A percentile compares a stretch with the other conserved stretches of the same genome.
These are phyloP conservation scores for Neofusicoccum parvum DNA, from an alignment of 2,329 filamentous ascomycete species.

Conservation along the genomic window DNA sequence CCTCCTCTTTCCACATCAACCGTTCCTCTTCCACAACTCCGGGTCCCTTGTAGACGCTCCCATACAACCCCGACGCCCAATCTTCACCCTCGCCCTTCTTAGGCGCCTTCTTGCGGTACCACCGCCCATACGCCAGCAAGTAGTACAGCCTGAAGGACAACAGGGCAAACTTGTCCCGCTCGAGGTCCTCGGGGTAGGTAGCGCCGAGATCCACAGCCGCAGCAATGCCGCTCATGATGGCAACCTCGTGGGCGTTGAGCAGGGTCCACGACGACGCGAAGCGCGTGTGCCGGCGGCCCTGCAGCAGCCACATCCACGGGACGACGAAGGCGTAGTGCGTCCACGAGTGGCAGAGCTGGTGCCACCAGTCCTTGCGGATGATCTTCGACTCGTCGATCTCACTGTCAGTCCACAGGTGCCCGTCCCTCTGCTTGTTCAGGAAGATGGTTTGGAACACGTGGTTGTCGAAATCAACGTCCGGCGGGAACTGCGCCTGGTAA, in stretches of 20 bases:
- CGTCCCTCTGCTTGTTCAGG: conserved; percentile 59
- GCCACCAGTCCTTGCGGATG: conserved; percentile 68
- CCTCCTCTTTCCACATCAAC: conserved; percentile 55
- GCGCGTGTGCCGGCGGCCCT: conserved; percentile 63
- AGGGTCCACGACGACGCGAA: conserved; percentile 71
- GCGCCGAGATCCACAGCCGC: conserved; percentile 71
- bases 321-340: conserved; percentile 67
- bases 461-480: conserved; percentile 55
- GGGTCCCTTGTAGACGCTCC: conserved; percentile 62
- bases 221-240: conserved; percentile 70
- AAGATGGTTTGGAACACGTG: conserved; percentile 74
- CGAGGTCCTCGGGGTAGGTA: conserved; percentile 62
- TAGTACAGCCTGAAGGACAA: conserved; percentile 65
- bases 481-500: conserved; percentile 71
- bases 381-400: conserved; percentile 63
- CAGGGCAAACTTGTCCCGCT: conserved; percentile 64
- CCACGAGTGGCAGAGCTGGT: conserved; percentile 66
- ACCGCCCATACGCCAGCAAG: conserved; percentile 61
- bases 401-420: conserved; percentile 60
- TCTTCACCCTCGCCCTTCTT: conserved; percentile 53
- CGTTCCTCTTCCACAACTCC: conserved; percentile 58
- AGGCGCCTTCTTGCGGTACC: conserved; percentile 54
- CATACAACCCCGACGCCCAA: conserved; percentile 62
- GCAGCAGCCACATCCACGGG: conserved; percentile 71
- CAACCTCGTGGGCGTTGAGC: conserved; percentile 70